Base-by-base conservation (phyloP, 2,329 filamentous ascomycete species). In the Akanthomyces dipterigenus region DNA sequence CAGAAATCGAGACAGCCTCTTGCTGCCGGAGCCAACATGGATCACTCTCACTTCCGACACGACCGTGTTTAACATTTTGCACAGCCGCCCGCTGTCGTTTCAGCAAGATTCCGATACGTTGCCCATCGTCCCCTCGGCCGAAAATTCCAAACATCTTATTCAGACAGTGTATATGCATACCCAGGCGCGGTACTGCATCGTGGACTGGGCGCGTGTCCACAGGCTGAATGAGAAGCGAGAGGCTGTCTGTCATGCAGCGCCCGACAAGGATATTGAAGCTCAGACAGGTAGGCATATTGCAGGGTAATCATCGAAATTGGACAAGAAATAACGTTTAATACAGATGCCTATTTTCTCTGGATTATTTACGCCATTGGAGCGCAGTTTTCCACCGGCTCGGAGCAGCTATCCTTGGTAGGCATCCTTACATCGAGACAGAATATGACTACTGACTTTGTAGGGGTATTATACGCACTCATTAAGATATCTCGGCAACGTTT, bases 171-270 rank as follows among this genome's bases (percentile, higher is more conserved):
- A 49, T 20, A n/a, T 59, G 43, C 45, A 59, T 24, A 59, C 56
- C 3, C 60, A 62, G 18, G 60, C 60, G 16, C 53, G 60, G 22
- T 62, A 62, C 45, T 62, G 60, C 26, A 62, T 62, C 22, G 60
- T 62, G 5, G 60, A 62, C 36, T 62, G 60, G 60, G 60, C 55
- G 18, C 53, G 53, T 14, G 45, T 62, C 5, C 51, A 46, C 28
- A 43, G 38, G 20, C 55, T 55, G 60, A 50, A 62, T 34, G 34
- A 57, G 26, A 34, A 31, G 24, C 53, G 60, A 7, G 45, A 50
- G n/a, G n/a, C 22, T 18, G 50, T 62, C 26, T 62, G 60, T 16
- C 20, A 31, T n/a, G 54, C 36, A 18, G 34, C 56, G 11, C 31
- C 28, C 31, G 56, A 59, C 24, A 59, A 46, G 18, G 38, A 31